A percentile compares a stretch with the other conserved stretches of the same genome.
Evolutionary conservation across 2,329 filamentous ascomycete species (phyloP).

Genomic region (Cytospora piceicola): DNA sequence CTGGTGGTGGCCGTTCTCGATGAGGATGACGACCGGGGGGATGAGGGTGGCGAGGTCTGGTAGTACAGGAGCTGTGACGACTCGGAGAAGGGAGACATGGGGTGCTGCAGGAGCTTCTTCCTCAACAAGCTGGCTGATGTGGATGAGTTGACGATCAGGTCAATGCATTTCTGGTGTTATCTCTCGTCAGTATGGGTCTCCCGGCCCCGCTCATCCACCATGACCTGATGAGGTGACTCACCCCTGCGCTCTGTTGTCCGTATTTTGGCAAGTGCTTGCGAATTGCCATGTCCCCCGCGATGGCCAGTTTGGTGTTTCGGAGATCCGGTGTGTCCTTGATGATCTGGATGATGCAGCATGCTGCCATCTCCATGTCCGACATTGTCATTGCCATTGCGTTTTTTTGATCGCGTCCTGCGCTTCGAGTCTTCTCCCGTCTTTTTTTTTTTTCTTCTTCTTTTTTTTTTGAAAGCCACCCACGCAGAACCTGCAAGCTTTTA

Average conservation of each 20-base stretch:
- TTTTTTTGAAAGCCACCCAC: conserved; percentile 11
- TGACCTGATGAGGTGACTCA: conserved; percentile 3
- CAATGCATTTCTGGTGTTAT: conserved; percentile 27
- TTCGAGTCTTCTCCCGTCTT: not conserved
- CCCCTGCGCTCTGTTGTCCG: conserved; percentile 21
- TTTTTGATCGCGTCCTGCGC: conserved; percentile 15
- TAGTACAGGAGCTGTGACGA: conserved; percentile 27
- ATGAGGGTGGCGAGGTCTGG: conserved; percentile 24
- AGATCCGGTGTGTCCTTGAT: conserved; percentile 31
- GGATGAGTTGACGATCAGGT: conserved; percentile 28
- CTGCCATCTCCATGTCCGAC: conserved; percentile 26
- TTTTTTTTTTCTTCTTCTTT: conserved; percentile 12
- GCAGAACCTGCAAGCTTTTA: conserved; percentile 10
- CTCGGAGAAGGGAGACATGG: conserved; percentile 27
- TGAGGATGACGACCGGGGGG: conserved; percentile 2
- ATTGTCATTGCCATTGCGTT: conserved; percentile 24
- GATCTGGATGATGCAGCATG: conserved; percentile 29
- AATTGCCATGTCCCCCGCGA: conserved; percentile 29
- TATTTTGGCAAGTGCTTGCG: conserved; percentile 25
- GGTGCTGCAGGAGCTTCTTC: conserved; percentile 30
- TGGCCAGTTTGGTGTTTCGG: conserved; percentile 25
- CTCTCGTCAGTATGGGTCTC: not conserved
- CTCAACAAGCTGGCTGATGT: conserved; percentile 29
- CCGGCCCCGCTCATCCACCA: not conserved
- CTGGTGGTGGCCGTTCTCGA: conserved; percentile 2